Percentiles rank a stretch among this genome's conserved stretches.
phyloP scores from a whole-genome alignment of 1,284 basidiomycete genomes.

The Pseudozyma sp. region DNA sequence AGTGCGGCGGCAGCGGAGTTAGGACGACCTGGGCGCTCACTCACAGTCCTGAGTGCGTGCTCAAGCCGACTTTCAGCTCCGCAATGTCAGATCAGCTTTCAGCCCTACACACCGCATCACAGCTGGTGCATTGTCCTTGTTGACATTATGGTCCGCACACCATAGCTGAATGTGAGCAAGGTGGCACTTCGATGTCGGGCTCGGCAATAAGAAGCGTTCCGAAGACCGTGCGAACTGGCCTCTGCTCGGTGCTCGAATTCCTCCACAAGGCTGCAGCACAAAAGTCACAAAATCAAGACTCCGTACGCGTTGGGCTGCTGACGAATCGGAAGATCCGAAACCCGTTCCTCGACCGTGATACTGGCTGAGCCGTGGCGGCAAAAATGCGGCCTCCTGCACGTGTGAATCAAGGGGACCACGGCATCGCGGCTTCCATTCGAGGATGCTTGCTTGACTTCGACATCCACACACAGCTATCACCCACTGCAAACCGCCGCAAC shows the following conservation, averaged over 20 bases:
- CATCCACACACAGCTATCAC: too few species aligned
- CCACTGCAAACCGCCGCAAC: too few species aligned
- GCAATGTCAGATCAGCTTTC: too few species aligned
- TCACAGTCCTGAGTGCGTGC: too few species aligned
- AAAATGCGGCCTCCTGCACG: not conserved
- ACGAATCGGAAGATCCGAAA: not conserved
- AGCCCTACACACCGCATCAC: too few species aligned
- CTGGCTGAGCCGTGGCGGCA: not conserved
- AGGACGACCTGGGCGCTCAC: not conserved
- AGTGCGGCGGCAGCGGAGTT: not conserved
- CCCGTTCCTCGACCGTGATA: not conserved
- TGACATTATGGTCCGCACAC: too few species aligned
- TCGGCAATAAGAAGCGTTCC: too few species aligned
- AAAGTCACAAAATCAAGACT: not conserved
- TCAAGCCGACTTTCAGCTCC: too few species aligned
- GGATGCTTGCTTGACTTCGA: not conserved
- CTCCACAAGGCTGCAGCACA: not conserved
- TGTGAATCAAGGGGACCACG: conserved; percentile 1
- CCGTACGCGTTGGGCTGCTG: conserved; percentile 2
- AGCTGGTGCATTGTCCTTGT: too few species aligned
- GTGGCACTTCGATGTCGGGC: too few species aligned
- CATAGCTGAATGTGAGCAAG: too few species aligned
- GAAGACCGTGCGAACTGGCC: too few species aligned
- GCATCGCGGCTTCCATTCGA: not conserved
- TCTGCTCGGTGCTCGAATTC: not conserved